These are phyloP conservation scores for Maudiozyma saulgeensis DNA, from an alignment of 805 yeast genomes.

Conservation along the genomic window DNA sequence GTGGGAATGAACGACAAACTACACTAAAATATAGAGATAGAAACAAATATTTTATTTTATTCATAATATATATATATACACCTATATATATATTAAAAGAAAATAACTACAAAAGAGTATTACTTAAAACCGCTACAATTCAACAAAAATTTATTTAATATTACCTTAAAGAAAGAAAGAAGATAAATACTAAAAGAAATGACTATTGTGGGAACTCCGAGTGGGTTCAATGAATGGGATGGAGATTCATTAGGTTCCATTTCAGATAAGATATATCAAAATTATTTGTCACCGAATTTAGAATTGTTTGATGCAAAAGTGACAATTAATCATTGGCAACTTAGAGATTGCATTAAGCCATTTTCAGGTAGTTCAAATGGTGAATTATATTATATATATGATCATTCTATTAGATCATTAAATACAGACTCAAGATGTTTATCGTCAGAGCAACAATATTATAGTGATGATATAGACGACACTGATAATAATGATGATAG, in stretches of 20 bases:
- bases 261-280: slow-evolving; percentile 24
- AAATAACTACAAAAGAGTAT: no score
- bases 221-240: slow-evolving; percentile 1
- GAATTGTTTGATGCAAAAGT: slow-evolving; percentile 26
- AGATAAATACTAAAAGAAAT: not conserved
- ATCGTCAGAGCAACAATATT: not conserved
- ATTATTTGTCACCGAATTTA: slow-evolving; percentile 26
- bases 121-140: no score
- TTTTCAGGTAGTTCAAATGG: slow-evolving; percentile 31
- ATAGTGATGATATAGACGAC: not conserved
- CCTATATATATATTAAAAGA: no score
- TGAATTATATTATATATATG: slow-evolving; percentile 49
- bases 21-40: no score
- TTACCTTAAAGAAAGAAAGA: no score
- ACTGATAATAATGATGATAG: slow-evolving; percentile 3
- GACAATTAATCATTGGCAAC: slow-evolving; percentile 59
- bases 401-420: slow-evolving; percentile 41
- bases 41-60: no score
- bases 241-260: not conserved
- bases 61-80: no score
- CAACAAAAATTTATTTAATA: no score
- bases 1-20: no score
- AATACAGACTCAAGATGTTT: slow-evolving; percentile 24
- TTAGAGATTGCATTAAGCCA: slow-evolving; percentile 60
- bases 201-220: slow-evolving; percentile 2